Evolutionary conservation across 1,284 basidiomycete species (phyloP), one percentile per base, ranked within the genome.

Genomic region (Tetrapyrgos nigripes): DNA sequence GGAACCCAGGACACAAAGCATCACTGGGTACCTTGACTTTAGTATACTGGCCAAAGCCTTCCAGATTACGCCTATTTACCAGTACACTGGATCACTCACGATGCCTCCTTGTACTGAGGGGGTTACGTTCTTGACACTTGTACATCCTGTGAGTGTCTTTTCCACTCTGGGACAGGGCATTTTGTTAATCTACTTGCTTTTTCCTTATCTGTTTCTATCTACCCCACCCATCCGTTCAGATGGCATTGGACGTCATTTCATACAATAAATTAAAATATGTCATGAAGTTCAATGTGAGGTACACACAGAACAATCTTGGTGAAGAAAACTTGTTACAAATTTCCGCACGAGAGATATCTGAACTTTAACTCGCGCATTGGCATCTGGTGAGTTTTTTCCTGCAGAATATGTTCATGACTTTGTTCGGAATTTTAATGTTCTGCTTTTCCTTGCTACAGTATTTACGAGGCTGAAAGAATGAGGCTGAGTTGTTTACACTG

Each of bases 51-150:
- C 27, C 3, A 17, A 31, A 4, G 50, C 50, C 24, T 29, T 58
- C 51, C 24, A 53, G 17, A 31, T 4, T 17, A n/a, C 4, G 2
- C 40, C 40, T 13, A 4, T 48, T 23, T 58, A 40, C 26, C 4
- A 6, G 8, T 58, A 58, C 46, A 53, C 33, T 14, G 57, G 57
- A 4, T 58, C 57, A 2, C 44, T 58, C 1, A 58, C 57, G 11
- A 58, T 51, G 14, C 57, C 57, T 31, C 57, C 57, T 10, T 58
- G 57, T 50, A 35, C 57, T 1, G 57, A 58, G 44, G 57, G 50
- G 2, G 29, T 58, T 11, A 58, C 51, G 3, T 58, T 44, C 27
- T 29, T 58, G 4, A 44, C 54, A 4, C 24, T 31, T 23, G 35
- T 17, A 2, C n/a, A 21, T 5, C 57, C 57, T 19, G 40, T 58